Evolutionary conservation across 768 basidiomycete genomes (phyloP), one percentile per base, ranked within the genome.

Genomic region (Coprinopsis marcescibilis): DNA sequence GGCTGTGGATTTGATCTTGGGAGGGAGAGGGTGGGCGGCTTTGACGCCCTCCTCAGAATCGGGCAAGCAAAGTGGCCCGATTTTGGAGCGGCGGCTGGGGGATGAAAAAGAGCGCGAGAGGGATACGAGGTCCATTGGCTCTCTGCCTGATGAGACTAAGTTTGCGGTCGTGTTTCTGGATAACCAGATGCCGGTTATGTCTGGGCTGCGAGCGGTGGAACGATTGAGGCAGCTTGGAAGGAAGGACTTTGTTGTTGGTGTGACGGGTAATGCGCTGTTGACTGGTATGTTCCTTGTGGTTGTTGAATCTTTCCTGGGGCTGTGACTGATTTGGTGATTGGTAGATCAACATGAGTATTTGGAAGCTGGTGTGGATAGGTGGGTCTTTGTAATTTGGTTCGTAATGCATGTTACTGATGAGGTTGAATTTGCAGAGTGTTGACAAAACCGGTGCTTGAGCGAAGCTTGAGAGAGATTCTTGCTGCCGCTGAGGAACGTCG

Each of bases 101-200:
- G n/a, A 59, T 30, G 19, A 49, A 7, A 35, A 34, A n/a, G 21
- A 38, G 25, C 25, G 47, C 33, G 53, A 49, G 42, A 42, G 49
- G 43, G 53, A 49, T 13, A 45, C 43, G 5, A 46, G 38, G 10
- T 36, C 40, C 13, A 36, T 46, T 33, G 51, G 45, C 10, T 54
- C 49, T 17, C 51, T 51, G 3, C 49, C 54, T 26, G 57, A 62
- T 37, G 67, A 72, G 50, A 60, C 61, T 10, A 73, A 64, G 52
- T 78, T 62, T 55, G 71, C 73, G 15, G 65, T 77, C 1, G 61
- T 77, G 33, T 79, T 77, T 49, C 59, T 79, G 57, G 77, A 78
- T 46, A 92, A 93, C 60, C 88, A 90, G 64, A 91, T 91, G 86
- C 85, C 84, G 7, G 67, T 88, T 15, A 72, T 89, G 71, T 83